These are phyloP conservation scores for Papiliotrema flavescens DNA, from an alignment of 1,284 basidiomycete genomes.

Conservation along the genomic window DNA sequence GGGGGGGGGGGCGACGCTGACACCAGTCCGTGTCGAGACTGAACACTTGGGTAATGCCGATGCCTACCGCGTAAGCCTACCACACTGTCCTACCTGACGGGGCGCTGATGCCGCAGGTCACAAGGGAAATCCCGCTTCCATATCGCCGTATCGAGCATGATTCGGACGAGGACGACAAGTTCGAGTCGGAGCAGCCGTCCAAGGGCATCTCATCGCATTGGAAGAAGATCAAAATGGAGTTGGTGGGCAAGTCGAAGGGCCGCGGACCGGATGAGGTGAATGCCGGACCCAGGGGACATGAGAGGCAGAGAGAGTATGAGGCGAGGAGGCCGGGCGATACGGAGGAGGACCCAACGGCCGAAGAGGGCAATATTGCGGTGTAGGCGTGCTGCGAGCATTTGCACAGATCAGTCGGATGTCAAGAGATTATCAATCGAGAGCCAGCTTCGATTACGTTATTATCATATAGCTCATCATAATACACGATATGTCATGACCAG, in stretches of 20 bases:
- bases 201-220: slow-evolving; percentile 5
- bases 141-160: slow-evolving; percentile 28
- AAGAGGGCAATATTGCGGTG: not conserved
- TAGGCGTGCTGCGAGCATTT: not conserved
- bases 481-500: too few species aligned
- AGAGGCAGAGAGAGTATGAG: slow-evolving; percentile 38
- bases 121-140: slow-evolving; percentile 42
- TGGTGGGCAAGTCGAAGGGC: slow-evolving; percentile 10
- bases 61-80: slow-evolving; percentile 39
- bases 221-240: slow-evolving; percentile 5
- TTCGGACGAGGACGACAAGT: slow-evolving; percentile 14
- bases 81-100: not conserved
- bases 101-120: slow-evolving; percentile 16
- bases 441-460: not conserved
- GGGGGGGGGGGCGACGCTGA: too few species aligned
- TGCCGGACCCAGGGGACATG: slow-evolving; percentile 34
- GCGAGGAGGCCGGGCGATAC: slow-evolving; percentile 36
- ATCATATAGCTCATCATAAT: not conserved
- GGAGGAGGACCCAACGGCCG: not conserved
- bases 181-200: not conserved
- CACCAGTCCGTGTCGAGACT: slow-evolving; percentile 47
- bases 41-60: slow-evolving; percentile 50
- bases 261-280: slow-evolving; percentile 35
- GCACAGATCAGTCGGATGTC: not conserved
- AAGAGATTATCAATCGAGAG: not conserved